Evolutionary conservation across 1,139 yeast species (phyloP), one percentile per base, ranked within the genome.

Genomic region (Spathaspora sp.): DNA sequence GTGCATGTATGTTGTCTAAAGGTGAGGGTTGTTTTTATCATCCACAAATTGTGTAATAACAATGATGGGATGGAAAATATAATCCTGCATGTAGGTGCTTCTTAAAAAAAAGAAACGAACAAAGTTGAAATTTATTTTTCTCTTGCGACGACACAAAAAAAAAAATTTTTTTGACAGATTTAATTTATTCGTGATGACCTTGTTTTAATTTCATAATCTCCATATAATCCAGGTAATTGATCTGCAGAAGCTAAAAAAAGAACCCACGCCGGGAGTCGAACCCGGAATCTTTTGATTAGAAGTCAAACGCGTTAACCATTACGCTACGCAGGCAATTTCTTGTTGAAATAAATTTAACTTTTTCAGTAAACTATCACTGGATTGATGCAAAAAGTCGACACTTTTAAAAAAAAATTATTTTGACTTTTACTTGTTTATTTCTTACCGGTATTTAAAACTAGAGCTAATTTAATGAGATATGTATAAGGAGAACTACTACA

Each of bases 1-100:
- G 41, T 65, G 68, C 70, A 65, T 66, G n/a, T 8, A 27, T 8
- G n/a, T 27, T 10, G 31, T 27, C 31, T 27, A 27, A 10, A 8
- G 7, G 23, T 20, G 23, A 20, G n/a, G n/a, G n/a, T n/a, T n/a
- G n/a, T n/a, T n/a, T n/a, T n/a, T n/a, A n/a, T n/a, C n/a, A n/a
- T n/a, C n/a, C n/a, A n/a, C n/a, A n/a, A n/a, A n/a, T n/a, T n/a
- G n/a, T n/a, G n/a, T n/a, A n/a, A n/a, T n/a, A n/a, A n/a, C n/a
- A n/a, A n/a, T n/a, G n/a, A n/a, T 20, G 23, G 23, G 23, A 20
- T 20, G 23, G 56, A 44, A 33, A 15, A 34, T 5, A 10, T 15
- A n/a, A 13, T 23, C 17, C 36, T 15, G 15, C 24, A 33, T n/a
- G 15, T 15, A 13, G 16, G 18, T 6, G 5, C 7, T 7, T 4